Conservation (phyloP, 1,284 basidiomycete species). For the Xerocomus cyaneibrunnescens region DNA sequence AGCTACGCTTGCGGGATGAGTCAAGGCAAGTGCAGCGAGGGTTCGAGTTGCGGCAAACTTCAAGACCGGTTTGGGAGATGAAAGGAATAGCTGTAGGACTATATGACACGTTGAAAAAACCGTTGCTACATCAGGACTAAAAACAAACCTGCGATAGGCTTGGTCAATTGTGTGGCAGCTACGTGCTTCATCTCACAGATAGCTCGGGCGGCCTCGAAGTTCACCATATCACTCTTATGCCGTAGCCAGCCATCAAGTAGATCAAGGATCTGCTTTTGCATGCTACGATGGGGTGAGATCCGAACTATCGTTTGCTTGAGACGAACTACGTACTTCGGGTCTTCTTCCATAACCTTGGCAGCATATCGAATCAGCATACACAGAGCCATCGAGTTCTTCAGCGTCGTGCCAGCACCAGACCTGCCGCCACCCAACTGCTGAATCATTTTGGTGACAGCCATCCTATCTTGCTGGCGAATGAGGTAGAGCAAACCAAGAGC, state of each 20-base stretch:
- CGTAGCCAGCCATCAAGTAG: conserved; percentile 94
- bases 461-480: conserved; percentile 96
- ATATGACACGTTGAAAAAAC: conserved; percentile 4
- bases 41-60: conserved; percentile 99
- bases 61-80: conserved; percentile 89
- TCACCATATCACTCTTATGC: conserved; percentile 99
- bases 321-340: conserved; percentile 77
- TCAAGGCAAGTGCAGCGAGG: conserved; percentile 83
- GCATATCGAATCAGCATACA: conserved; percentile 99
- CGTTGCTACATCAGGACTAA: conserved; percentile 1
- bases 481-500: conserved; percentile 93
- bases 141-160: conserved; percentile 79
- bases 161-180: conserved; percentile 73
- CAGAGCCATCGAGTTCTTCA: conserved; percentile 97
- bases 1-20: conserved; percentile 84
- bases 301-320: not conserved
- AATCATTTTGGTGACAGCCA: conserved; percentile 99
- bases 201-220: conserved; percentile 96
- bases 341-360: conserved; percentile 97
- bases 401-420: conserved; percentile 74
- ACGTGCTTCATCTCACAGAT: conserved; percentile 96
- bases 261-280: conserved; percentile 92
- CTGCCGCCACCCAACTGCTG: conserved; percentile 93
- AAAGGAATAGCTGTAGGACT: conserved; percentile 93
- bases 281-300: conserved; percentile 43